Conservation (phyloP, 768 basidiomycete genomes). For the Termitomyces sp. region DNA sequence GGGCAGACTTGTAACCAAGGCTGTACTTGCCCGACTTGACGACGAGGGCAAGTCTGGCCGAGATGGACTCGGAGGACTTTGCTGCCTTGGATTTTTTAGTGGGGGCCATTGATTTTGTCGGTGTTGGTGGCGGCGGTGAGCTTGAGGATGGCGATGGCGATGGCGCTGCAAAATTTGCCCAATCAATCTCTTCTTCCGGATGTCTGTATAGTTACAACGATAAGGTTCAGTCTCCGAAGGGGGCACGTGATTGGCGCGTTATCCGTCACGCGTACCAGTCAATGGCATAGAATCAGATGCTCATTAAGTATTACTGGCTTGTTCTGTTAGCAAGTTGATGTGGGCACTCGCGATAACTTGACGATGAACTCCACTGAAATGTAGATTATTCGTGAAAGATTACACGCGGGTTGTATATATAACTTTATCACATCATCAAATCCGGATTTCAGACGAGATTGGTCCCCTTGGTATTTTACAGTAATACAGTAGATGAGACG, state of each 20-base stretch:
- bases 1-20: conserved; percentile 95
- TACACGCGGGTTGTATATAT: neutral
- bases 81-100: conserved; percentile 93
- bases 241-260: conserved; percentile 4
- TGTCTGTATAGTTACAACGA: conserved; percentile 29
- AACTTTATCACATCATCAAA: neutral
- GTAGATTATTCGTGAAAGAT: neutral
- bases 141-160: conserved; percentile 10
- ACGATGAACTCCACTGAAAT: neutral
- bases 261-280: neutral
- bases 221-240: conserved; percentile 27
- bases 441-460: neutral
- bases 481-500: neutral
- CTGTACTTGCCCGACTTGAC: conserved; percentile 99
- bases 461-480: neutral
- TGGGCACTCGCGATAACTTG: too few species aligned
- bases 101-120: conserved; percentile 70
- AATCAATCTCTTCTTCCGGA: neutral
- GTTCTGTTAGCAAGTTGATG: too few species aligned
- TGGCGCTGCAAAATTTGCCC: neutral
- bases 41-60: conserved; percentile 89
- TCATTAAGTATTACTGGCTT: too few species aligned
- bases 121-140: conserved; percentile 20
- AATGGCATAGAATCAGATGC: too few species aligned
- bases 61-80: conserved; percentile 92